A percentile compares a stretch with the other conserved stretches of the same genome.
These are phyloP conservation scores for Isatis lusitanica DNA, from an alignment of 441 rosid genomes.

Conservation along the genomic window DNA sequence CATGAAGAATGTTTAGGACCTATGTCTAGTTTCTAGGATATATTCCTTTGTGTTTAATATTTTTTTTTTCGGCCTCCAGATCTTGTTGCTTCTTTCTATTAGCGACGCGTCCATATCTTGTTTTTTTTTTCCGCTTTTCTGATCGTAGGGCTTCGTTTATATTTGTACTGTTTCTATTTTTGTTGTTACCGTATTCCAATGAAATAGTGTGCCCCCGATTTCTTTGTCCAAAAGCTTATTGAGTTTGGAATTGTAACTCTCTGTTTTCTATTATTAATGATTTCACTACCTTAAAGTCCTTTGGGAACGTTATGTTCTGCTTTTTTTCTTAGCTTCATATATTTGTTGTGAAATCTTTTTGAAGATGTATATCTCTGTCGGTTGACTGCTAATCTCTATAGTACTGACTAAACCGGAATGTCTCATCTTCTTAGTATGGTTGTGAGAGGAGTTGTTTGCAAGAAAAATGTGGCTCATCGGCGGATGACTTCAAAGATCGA, in stretches of 20 bases:
- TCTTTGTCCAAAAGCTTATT: neutral
- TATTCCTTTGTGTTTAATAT: neutral
- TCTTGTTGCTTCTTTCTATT: neutral
- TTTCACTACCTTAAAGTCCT: neutral
- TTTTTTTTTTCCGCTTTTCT: neutral
- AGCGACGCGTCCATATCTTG: neutral
- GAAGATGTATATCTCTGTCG: slow-evolving; percentile 17
- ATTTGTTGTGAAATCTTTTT: neutral
- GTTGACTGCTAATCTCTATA: slow-evolving; percentile 17
- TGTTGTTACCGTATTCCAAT: neutral
- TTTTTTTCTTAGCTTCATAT: neutral
- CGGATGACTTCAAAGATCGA: slow-evolving; percentile 75
- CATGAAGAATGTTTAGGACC: neutral
- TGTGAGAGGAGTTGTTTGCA: slow-evolving; percentile 78
- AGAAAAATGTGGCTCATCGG: slow-evolving; percentile 85
- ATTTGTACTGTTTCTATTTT: neutral
- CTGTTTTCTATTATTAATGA: neutral
- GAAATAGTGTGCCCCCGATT: neutral
- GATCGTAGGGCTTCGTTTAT: neutral
- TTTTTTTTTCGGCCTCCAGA: neutral
- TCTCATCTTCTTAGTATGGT: slow-evolving; percentile 48
- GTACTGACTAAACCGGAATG: slow-evolving; percentile 41
- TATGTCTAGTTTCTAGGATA: neutral
- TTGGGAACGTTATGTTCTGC: slow-evolving; percentile 8
- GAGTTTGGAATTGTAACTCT: neutral